Base-by-base conservation (phyloP, 139 green algal species). In the Chlamydomonas asymmetrica region DNA sequence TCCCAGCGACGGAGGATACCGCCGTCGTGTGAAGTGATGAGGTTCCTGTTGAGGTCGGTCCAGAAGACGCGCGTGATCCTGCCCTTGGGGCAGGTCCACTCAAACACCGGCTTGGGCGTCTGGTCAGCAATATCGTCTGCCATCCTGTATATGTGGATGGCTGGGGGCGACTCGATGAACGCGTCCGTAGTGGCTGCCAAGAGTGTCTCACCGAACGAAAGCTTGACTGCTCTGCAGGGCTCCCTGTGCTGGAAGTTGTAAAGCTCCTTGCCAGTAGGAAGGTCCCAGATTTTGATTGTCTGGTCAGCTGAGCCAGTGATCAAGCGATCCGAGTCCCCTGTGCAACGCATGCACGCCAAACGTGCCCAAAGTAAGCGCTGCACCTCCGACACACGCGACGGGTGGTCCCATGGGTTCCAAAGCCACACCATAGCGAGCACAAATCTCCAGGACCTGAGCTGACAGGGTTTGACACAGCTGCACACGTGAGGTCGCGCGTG, bases 281-380 rank as follows among this genome's bases (percentile, higher is more conserved):
- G 79, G 70, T 97, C 88, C 97, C 97, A 99, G 6, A 99, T 89
- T 80, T 91, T 91, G 3, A 92, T 88, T 0, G 90, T 96, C 59
- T 88, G 87, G 80, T 99, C 97, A 27, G 89, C 91, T 27, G 88
- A 94, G 3, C 84, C 92, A 6, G 96, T 98, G 40, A 98, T 85
- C 13, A 99, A 87, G 5, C 77, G 77, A 54, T 79, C 71, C 13
- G 77, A 79, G 16, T 83, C 77, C 77, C 77, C 77, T 83, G 77
- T 32, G 52, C 29, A 20, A 25, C 29, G n/a, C n/a, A n/a, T n/a
- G n/a, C n/a, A n/a, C n/a, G n/a, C n/a, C n/a, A n/a, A n/a, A n/a
- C n/a, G n/a, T n/a, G n/a, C n/a, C n/a, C n/a, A n/a, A n/a, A n/a
- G n/a, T n/a, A n/a, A n/a, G n/a, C n/a, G n/a, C n/a, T n/a, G n/a